Base-by-base conservation (phyloP, 2,329 filamentous ascomycete species). In the Clonostachys sp. region DNA sequence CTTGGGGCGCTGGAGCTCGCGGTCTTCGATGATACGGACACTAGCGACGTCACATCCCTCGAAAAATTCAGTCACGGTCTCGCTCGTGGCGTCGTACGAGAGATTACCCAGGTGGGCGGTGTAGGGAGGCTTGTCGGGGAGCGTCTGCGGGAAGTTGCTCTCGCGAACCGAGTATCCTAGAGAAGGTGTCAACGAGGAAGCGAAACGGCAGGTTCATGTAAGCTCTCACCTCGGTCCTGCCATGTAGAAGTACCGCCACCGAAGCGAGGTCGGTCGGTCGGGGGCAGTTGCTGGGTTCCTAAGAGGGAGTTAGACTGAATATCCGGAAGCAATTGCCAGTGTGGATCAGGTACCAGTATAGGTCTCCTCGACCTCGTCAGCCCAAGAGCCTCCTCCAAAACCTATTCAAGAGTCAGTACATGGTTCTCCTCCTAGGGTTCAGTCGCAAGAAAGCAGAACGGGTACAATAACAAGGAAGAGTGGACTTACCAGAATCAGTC, bases 61-160 rank as follows among this genome's bases (percentile, higher is more conserved):
- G 63, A 99, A 95, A 63, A 97, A 94, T 45, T 91, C 87, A 57
- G 79, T 84, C 53, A 99, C 86, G 60, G 91, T 87, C 56, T 84
- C 87, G 54, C 82, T 80, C 46, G 89, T 94, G 48, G 91, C 89
- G 65, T 99, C 92, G 71, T 96, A 99, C 44, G 92, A 94, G 51
- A 99, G 81, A 66, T 99, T 99, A 61, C 94, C 94, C 51, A 99
- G 79, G 72, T 99, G 94, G 53, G 91, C 92, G 50, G 94, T 99
- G 71, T 84, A 99, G 12, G 94, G 94, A 50, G 95, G 94, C 73
- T 90, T 91, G 54, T 89, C 87, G 48, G 94, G 94, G 47, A 99
- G 81, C 47, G 65, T 65, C 57, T 71, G 67, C 24, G 91, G 91
- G 48, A 90, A 82, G 58, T 85, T 78, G 20, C 18, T 35, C 63